phyloP scores from a whole-genome alignment of 2,329 filamentous ascomycete genomes.

The Claviceps purpurea region DNA sequence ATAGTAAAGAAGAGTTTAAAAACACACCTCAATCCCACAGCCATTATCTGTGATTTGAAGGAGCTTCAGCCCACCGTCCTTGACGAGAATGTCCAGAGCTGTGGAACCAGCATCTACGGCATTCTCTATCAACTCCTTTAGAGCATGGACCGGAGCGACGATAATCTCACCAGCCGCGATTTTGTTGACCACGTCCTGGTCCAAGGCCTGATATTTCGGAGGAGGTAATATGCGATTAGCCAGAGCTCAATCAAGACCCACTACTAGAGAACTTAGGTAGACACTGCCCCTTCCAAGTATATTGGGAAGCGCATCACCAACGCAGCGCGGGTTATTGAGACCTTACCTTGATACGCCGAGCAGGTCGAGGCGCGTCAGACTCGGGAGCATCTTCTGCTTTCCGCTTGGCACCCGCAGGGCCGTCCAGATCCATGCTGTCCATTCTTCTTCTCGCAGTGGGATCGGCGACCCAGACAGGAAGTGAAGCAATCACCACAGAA shows the following conservation, averaged over 20 bases:
- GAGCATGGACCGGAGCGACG: conserved; percentile 84
- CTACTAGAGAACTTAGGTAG: no score
- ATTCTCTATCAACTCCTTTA: conserved; percentile 96
- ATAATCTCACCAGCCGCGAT: conserved; percentile 98
- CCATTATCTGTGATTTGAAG: conserved; percentile 97
- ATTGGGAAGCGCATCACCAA: background rate
- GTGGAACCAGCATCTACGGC: conserved; percentile 95
- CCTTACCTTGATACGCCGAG: conserved; percentile 35
- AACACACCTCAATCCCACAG: conserved; percentile 77
- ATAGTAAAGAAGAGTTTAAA: conserved; percentile 4
- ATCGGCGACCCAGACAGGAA: background rate
- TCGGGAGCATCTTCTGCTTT: conserved; percentile 29
- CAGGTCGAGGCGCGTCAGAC: conserved; percentile 23
- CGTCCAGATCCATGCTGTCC: conserved; percentile 32
- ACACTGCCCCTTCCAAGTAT: no score
- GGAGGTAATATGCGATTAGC: background rate
- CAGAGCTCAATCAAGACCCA: background rate
- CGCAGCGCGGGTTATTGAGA: background rate
- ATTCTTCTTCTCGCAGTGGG: background rate
- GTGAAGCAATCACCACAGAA: background rate
- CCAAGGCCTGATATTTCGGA: conserved; percentile 49
- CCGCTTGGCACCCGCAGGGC: conserved; percentile 29
- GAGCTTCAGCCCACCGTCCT: conserved; percentile 88
- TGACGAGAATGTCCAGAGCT: conserved; percentile 76
- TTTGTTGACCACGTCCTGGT: conserved; percentile 92